Conservation (phyloP, 2,329 filamentous ascomycete genomes). For the Talaromyces funiculosus region DNA sequence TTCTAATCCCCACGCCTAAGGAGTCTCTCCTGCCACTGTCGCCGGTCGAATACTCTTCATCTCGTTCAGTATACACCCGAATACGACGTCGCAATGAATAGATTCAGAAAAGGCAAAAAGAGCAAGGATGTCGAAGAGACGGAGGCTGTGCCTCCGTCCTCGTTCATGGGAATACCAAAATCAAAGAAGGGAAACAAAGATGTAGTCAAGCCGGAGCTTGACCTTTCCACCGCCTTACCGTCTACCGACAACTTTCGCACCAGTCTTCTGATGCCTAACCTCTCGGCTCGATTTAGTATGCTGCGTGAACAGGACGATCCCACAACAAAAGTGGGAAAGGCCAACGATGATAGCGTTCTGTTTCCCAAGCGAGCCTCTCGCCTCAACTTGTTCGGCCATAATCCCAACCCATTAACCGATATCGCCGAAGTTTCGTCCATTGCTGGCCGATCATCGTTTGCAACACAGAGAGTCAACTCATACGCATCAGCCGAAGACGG, state of each 20-base stretch:
- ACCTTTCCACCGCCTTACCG: conserved; percentile 69
- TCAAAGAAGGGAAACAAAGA: conserved; percentile 49
- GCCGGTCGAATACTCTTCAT: background rate
- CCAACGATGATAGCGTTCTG: conserved; percentile 89
- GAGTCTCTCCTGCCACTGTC: background rate
- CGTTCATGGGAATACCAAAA: conserved; percentile 24
- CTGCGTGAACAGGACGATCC: conserved; percentile 91
- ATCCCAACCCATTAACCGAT: conserved; percentile 60
- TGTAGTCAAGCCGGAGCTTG: conserved; percentile 54
- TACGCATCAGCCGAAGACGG: conserved; percentile 58
- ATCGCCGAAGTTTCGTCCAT: conserved; percentile 90
- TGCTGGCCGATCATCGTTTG: conserved; percentile 56
- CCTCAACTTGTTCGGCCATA: conserved; percentile 65
- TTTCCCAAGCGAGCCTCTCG: conserved; percentile 75
- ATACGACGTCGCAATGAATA: conserved; percentile 29
- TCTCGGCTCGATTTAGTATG: conserved; percentile 96
- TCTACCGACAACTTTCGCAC: conserved; percentile 87
- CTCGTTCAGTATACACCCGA: background rate
- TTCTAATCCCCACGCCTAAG: background rate
- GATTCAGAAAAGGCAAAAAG: conserved; percentile 39
- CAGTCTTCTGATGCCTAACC: conserved; percentile 88
- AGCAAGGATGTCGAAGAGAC: conserved; percentile 40
- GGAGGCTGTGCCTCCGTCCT: conserved; percentile 35
- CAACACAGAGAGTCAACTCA: conserved; percentile 58
- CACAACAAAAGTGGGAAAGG: conserved; percentile 81